Evolutionary conservation across 2,329 filamentous ascomycete species (phyloP).

Genomic region (Paraphoma sp.): DNA sequence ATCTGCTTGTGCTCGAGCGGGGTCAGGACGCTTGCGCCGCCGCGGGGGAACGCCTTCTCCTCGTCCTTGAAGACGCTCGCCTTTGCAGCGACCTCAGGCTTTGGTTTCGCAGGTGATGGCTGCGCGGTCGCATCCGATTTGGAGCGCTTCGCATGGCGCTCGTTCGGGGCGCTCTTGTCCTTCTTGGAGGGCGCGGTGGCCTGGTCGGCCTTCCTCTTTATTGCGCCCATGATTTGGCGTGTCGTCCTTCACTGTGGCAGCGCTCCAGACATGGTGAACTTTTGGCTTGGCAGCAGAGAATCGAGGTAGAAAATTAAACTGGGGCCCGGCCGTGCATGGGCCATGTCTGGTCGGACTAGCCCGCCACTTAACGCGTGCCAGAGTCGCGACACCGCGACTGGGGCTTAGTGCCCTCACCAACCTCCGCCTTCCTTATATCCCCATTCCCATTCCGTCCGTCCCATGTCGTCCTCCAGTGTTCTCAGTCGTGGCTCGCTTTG

Average conservation of each 20-base stretch:
- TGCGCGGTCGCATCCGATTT: conserved; percentile 42
- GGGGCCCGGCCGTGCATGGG: neutral
- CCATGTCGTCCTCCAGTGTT: conserved; percentile 3
- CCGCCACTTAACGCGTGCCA: conserved; percentile 8
- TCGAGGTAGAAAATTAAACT: conserved; percentile 1
- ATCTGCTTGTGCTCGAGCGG: conserved; percentile 97
- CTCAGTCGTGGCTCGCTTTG: conserved; percentile 5
- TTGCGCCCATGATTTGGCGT: conserved; percentile 49
- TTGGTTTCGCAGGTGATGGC: conserved; percentile 35
- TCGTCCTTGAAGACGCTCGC: conserved; percentile 70
- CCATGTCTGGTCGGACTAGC: neutral
- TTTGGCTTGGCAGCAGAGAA: conserved; percentile 20
- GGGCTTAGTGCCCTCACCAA: conserved; percentile 8
- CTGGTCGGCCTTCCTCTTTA: conserved; percentile 55
- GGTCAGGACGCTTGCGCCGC: conserved; percentile 87
- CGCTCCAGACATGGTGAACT: conserved; percentile 13
- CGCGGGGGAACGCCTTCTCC: conserved; percentile 89
- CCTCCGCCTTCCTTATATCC: conserved; percentile 8
- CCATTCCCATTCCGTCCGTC: conserved; percentile 8
- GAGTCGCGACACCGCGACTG: conserved; percentile 14
- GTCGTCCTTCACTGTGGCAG: conserved; percentile 9
- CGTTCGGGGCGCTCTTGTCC: conserved; percentile 31
- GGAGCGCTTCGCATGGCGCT: conserved; percentile 46
- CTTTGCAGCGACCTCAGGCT: conserved; percentile 39
- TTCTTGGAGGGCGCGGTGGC: conserved; percentile 38